Evolutionary conservation across 2,329 filamentous ascomycete genomes (phyloP), one percentile per base, ranked within the genome.

Genomic region (Claviceps maximensis): DNA sequence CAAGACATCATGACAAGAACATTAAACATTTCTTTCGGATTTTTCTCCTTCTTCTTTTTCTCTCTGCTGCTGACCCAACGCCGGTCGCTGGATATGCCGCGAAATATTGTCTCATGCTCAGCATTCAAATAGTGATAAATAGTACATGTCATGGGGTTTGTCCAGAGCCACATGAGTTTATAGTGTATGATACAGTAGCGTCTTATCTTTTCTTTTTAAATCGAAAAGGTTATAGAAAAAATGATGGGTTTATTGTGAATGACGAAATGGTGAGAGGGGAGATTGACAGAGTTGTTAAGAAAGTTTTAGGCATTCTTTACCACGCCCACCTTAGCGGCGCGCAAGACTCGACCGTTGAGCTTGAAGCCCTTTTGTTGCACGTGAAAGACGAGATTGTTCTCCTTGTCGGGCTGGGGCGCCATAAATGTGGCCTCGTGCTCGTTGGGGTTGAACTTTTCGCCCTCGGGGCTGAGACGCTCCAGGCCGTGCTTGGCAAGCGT

Each of bases 351-450:
- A 55, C 91, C 90, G 67, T 98, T 97, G 58, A 97, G 80, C 71
- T 82, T 83, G 76, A 95, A 98, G 52, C 93, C 93, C 78, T 95
- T 97, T 71, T 88, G 87, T 77, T 97, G 91, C 49, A 89, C 89
- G 68, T 85, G 83, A 74, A 97, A 93, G 64, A 96, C 87, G 53
- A 83, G 86, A 61, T 88, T 89, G 64, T 97, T 83, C 69, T 95
- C 86, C 77, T 95, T 94, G 60, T 82, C 89, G 51, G 83, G 79
- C 74, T 89, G 82, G 45, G 89, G 88, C 10, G 88, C 83, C 84
- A 94, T 90, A 73, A 97, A 97, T 23, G 88, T 93, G 40, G 93
- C 93, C 77, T 98, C 93, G 69, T 97, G 93, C 71, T 87, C 79
- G 71, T 96, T 96, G 59, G 93, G 90, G 74, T 98, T 86, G 76